phyloP scores from a whole-genome alignment of 805 yeast genomes.

The Candida vartiovaarae region DNA sequence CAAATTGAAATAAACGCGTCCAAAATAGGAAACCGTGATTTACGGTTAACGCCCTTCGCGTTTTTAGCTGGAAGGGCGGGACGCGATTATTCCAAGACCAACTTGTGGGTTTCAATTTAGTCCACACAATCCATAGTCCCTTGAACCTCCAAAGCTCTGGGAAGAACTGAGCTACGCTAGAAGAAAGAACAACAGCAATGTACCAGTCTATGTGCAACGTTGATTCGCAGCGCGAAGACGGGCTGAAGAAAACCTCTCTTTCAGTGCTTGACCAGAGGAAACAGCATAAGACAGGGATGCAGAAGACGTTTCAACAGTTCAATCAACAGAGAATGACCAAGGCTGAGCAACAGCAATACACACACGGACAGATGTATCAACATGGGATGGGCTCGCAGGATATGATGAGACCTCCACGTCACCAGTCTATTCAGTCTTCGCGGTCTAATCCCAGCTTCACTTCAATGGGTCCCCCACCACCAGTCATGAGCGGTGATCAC shows the following conservation, averaged over 20 bases:
- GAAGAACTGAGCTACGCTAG: too few species aligned
- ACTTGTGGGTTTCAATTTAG: too few species aligned
- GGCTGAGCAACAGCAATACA: background rate
- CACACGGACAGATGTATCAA: background rate
- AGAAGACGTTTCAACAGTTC: conserved; percentile 21
- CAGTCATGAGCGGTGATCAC: background rate
- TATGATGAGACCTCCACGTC: background rate
- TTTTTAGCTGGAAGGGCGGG: too few species aligned
- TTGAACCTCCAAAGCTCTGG: too few species aligned
- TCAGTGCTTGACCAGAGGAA: conserved; percentile 18
- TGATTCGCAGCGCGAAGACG: conserved; percentile 19
- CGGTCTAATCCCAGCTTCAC: background rate
- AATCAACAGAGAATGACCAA: conserved; percentile 11
- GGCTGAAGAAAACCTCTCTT: conserved; percentile 20
- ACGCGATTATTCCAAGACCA: too few species aligned
- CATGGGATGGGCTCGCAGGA: background rate
- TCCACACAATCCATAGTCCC: too few species aligned
- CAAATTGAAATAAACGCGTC: too few species aligned
- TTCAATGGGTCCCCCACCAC: background rate
- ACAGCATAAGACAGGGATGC: conserved; percentile 19
- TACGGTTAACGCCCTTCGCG: too few species aligned
- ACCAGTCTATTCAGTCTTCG: conserved; percentile 2
- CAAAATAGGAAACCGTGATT: too few species aligned
- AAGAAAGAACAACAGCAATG: background rate
- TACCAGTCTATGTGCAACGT: conserved; percentile 4